Percentiles rank a stretch among this genome's conserved stretches.
These are phyloP conservation scores for Debaryomyces psychrophilus DNA, from an alignment of 1,139 yeast genomes.

Conservation along the genomic window DNA sequence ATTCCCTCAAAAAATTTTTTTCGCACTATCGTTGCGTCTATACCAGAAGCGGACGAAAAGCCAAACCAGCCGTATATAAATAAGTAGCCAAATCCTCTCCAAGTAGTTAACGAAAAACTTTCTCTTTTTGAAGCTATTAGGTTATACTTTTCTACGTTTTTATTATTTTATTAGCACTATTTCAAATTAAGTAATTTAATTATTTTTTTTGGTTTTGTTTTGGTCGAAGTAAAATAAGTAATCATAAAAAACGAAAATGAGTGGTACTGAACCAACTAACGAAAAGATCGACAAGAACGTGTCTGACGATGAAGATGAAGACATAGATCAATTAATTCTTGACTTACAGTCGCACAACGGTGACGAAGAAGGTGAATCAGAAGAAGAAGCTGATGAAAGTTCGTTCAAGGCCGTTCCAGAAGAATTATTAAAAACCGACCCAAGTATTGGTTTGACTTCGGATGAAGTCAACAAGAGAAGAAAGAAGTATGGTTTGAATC, in stretches of 20 bases:
- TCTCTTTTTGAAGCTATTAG: constrained; percentile 8
- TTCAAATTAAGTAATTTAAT: constrained; percentile 3
- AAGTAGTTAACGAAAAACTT: neutral
- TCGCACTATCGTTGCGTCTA: constrained; percentile 12
- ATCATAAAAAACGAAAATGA: constrained; percentile 27
- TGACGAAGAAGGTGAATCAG: constrained; percentile 48
- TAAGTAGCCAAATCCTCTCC: constrained; percentile 7
- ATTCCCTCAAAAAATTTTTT: constrained; percentile 16
- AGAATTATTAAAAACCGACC: constrained; percentile 86
- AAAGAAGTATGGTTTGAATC: constrained; percentile 92
- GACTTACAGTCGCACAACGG: constrained; percentile 86
- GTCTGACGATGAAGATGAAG: constrained; percentile 75
- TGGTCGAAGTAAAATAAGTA: constrained; percentile 7
- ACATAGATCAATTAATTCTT: constrained; percentile 84
- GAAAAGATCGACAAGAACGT: constrained; percentile 52
- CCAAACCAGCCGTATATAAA: constrained; percentile 17
- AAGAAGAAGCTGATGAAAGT: constrained; percentile 52
- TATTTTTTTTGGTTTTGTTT: constrained; percentile 8
- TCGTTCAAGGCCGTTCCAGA: constrained; percentile 80
- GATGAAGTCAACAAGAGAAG: constrained; percentile 87
- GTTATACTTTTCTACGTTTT: constrained; percentile 12
- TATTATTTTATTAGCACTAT: constrained; percentile 5
- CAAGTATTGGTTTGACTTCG: constrained; percentile 72
- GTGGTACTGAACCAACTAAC: constrained; percentile 55
- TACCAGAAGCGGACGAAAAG: constrained; percentile 15